Evolutionary conservation across 805 yeast genomes (phyloP).

Genomic region (Saccharomycopsis fermentans): DNA sequence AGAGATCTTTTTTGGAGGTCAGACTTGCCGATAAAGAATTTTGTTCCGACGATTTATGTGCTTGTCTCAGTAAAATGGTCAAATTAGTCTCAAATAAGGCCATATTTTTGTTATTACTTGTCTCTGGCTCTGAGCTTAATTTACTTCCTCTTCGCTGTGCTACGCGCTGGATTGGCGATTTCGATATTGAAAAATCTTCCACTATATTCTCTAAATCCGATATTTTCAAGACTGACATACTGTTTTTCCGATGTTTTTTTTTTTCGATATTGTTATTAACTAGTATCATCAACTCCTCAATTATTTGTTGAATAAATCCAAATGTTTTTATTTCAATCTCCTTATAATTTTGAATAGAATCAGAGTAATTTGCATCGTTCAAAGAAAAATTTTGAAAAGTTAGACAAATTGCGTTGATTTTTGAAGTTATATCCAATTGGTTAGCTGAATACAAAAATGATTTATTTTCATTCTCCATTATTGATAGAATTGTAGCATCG

Average conservation of each 20-base stretch:
- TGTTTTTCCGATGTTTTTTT: neutral
- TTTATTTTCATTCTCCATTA: neutral
- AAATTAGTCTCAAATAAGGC: neutral
- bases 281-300: constrained; percentile 3
- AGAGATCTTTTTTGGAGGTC: constrained; percentile 2
- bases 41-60: neutral
- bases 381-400: neutral
- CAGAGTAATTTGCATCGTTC: neutral
- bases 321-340: neutral
- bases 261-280: neutral
- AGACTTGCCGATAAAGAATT: too few relatives aligned
- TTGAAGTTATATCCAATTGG: neutral
- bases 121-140: neutral
- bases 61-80: neutral
- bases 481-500: neutral
- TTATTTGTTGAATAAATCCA: neutral
- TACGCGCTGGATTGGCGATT: neutral
- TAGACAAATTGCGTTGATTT: constrained; percentile 3
- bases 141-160: constrained; percentile 1
- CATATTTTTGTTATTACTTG: neutral
- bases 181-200: neutral
- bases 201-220: constrained; percentile 1
- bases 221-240: neutral
- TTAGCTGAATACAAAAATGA: constrained; percentile 7
- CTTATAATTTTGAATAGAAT: neutral